Percentiles rank a stretch among this genome's conserved stretches.
Conservation (phyloP, 345 rosid species). For the Eutrema japonicum region DNA sequence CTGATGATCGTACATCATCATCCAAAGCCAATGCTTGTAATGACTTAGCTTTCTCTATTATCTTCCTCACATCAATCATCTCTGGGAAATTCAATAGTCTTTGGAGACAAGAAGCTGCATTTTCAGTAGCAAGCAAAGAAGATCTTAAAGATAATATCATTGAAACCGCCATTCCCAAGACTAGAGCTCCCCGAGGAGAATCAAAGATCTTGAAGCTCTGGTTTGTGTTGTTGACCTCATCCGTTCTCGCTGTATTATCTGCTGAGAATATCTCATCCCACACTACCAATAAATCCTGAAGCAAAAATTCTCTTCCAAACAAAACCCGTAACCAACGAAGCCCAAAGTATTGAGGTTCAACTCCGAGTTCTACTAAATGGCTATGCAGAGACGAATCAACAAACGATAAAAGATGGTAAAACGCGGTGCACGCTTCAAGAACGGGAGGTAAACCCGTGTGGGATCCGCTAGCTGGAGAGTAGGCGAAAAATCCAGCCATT, state of each 20-base stretch:
- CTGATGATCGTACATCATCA: constrained; percentile 44
- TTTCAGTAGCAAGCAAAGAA: constrained; percentile 88
- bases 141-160: constrained; percentile 87
- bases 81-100: constrained; percentile 84
- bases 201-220: constrained; percentile 57
- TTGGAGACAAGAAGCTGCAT: constrained; percentile 89
- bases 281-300: constrained; percentile 69
- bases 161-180: constrained; percentile 78
- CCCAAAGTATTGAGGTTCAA: constrained; percentile 96
- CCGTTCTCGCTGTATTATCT: constrained; percentile 49
- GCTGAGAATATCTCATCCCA: constrained; percentile 97
- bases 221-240: constrained; percentile 40
- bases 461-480: constrained; percentile 57
- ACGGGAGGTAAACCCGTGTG: constrained; percentile 76
- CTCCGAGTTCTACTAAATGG: constrained; percentile 91
- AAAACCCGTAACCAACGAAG: constrained; percentile 95
- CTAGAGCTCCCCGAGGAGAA: constrained; percentile 78
- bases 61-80: constrained; percentile 61
- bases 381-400: constrained; percentile 85
- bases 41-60: constrained; percentile 75
- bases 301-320: constrained; percentile 90
- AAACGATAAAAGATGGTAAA: constrained; percentile 73
- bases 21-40: constrained; percentile 68
- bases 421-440: constrained; percentile 84
- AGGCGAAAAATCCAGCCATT: constrained; percentile 80